phyloP scores from a whole-genome alignment of 208 protist genomes.

The Trypanosomatidae sp. region DNA sequence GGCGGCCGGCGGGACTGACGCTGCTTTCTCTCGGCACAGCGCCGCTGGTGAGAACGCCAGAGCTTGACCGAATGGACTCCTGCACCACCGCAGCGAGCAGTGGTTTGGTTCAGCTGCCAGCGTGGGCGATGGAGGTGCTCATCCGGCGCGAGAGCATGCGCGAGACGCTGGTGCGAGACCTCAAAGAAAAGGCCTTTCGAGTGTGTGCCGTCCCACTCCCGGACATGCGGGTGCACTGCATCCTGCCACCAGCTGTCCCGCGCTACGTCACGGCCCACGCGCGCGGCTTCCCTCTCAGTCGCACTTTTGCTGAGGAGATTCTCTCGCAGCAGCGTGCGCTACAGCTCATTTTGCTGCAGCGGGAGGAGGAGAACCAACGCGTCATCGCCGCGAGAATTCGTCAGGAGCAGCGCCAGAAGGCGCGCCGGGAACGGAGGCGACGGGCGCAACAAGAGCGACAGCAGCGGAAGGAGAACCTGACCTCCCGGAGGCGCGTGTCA shows the following conservation, averaged over 20 bases:
- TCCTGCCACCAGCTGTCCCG: slow-evolving; percentile 54
- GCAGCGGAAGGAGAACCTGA: background rate
- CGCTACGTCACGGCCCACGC: slow-evolving; percentile 62
- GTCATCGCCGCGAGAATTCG: slow-evolving; percentile 18
- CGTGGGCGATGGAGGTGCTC: slow-evolving; percentile 38
- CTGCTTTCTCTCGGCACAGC: slow-evolving; percentile 7
- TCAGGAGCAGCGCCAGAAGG: slow-evolving; percentile 16
- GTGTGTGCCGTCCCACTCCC: slow-evolving; percentile 63
- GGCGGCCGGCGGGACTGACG: slow-evolving; percentile 9
- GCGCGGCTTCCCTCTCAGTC: slow-evolving; percentile 45
- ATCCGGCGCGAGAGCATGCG: slow-evolving; percentile 53
- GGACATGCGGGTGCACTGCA: slow-evolving; percentile 67
- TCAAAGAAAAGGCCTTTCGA: slow-evolving; percentile 47
- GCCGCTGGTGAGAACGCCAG: slow-evolving; percentile 12
- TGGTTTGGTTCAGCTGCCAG: slow-evolving; percentile 21
- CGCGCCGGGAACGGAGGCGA: slow-evolving; percentile 15
- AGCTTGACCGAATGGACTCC: slow-evolving; percentile 17
- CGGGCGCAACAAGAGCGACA: slow-evolving; percentile 2
- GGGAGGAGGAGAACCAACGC: slow-evolving; percentile 36
- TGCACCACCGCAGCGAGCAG: background rate
- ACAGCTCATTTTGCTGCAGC: slow-evolving; percentile 37
- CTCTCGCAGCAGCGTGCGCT: slow-evolving; percentile 51
- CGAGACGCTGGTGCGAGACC: slow-evolving; percentile 47
- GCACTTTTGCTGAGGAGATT: slow-evolving; percentile 71
- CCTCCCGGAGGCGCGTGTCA: background rate